phyloP scores from a whole-genome alignment of 1,284 basidiomycete genomes.

The Vanrija pseudolonga region DNA sequence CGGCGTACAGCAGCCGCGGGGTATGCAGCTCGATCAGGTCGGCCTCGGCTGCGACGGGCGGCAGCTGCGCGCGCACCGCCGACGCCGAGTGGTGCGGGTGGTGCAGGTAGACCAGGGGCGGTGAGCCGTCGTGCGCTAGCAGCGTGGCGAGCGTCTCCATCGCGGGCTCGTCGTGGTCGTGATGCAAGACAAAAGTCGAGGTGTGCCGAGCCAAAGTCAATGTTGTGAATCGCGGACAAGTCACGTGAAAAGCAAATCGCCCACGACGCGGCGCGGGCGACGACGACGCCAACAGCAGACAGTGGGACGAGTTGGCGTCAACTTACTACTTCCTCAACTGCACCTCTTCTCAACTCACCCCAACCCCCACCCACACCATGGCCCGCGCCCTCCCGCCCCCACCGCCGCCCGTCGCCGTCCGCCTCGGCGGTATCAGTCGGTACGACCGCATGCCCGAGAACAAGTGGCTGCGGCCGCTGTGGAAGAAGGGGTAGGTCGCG shows the following conservation, averaged over 20 bases:
- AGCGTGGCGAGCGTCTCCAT: slow-evolving; percentile 52
- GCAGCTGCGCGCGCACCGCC: slow-evolving; percentile 34
- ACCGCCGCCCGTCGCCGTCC: slow-evolving; percentile 17
- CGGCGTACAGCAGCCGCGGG: slow-evolving; percentile 64
- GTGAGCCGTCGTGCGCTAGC: slow-evolving; percentile 54
- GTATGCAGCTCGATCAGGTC: slow-evolving; percentile 66
- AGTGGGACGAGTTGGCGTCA: not conserved
- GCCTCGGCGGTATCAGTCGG: slow-evolving; percentile 15
- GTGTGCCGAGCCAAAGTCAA: too few species aligned
- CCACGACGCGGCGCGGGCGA: not conserved
- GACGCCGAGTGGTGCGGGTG: slow-evolving; percentile 57
- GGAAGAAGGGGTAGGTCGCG: slow-evolving; percentile 26
- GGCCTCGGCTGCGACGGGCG: slow-evolving; percentile 45
- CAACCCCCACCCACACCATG: slow-evolving; percentile 15
- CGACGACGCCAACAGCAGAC: not conserved
- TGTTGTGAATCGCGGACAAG: too few species aligned
- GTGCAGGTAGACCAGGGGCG: slow-evolving; percentile 67
- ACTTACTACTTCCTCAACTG: not conserved
- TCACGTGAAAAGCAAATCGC: too few species aligned
- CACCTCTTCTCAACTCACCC: not conserved
- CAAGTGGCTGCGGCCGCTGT: slow-evolving; percentile 17
- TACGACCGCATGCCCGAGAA: slow-evolving; percentile 12
- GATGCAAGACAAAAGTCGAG: not conserved
- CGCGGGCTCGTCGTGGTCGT: not conserved
- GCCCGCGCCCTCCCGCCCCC: slow-evolving; percentile 20